A percentile compares a stretch with the other conserved stretches of the same genome.
These are phyloP conservation scores for Suillus variegatus DNA, from an alignment of 768 basidiomycete species.

Conservation along the genomic window DNA sequence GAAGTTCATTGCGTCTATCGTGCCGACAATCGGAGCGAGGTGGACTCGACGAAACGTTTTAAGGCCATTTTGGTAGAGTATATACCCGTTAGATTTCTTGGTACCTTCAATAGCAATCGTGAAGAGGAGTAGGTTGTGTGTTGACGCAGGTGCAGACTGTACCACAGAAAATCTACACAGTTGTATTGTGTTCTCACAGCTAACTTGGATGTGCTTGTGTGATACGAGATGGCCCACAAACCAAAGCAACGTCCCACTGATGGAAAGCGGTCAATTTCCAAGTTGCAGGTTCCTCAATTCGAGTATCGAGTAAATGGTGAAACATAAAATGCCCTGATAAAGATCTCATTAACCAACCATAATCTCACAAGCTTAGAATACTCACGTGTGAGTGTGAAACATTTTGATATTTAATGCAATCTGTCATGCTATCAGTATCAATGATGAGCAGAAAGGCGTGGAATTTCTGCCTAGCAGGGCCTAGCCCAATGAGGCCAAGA, in stretches of 20 bases:
- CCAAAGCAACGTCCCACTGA: background rate
- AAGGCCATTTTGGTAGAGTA: too few relatives aligned
- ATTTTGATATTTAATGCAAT: background rate
- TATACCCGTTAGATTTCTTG: too few relatives aligned
- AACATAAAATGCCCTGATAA: background rate
- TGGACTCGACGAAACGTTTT: too few relatives aligned
- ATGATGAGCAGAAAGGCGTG: background rate
- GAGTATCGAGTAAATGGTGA: background rate
- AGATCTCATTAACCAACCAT: background rate
- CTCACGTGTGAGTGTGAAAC: background rate
- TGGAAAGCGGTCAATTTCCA: too few relatives aligned
- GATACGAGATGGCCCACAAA: background rate
- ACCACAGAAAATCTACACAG: background rate
- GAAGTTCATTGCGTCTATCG: too few relatives aligned
- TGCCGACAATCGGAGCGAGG: background rate
- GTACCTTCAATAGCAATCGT: background rate
- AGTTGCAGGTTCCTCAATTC: background rate
- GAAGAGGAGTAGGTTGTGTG: background rate
- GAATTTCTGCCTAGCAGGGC: background rate
- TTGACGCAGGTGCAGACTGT: background rate
- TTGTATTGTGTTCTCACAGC: background rate
- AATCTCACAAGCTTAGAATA: background rate
- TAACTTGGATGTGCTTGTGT: background rate
- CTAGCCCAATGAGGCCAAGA: background rate
- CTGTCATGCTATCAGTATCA: background rate